Conservation (phyloP, 768 basidiomycete species). For the Auricularia heimuer region DNA sequence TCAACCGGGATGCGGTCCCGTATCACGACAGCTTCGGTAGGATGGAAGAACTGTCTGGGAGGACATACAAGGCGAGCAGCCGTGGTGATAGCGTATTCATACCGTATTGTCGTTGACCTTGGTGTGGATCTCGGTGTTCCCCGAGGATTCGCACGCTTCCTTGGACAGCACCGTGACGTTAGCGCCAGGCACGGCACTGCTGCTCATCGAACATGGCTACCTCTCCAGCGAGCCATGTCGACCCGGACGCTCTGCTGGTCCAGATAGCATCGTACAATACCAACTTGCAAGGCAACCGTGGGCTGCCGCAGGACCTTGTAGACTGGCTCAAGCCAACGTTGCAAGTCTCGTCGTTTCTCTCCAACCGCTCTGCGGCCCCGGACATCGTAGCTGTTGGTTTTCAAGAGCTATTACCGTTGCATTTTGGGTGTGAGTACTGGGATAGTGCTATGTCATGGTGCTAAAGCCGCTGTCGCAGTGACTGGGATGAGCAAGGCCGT, state of each 20-base stretch:
- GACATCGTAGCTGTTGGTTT: constrained; percentile 88
- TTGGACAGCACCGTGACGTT: too few relatives aligned
- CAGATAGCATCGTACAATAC: constrained; percentile 89
- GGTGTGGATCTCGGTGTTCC: too few relatives aligned
- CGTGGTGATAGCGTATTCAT: too few relatives aligned
- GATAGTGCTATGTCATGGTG: background rate
- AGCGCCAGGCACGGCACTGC: too few relatives aligned
- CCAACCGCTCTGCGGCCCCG: constrained; percentile 49
- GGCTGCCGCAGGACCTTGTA: constrained; percentile 75
- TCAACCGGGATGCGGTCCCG: too few relatives aligned
- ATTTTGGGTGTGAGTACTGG: constrained; percentile 64
- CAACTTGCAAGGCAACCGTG: constrained; percentile 67
- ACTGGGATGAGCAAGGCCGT: constrained; percentile 66
- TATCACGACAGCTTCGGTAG: too few relatives aligned
- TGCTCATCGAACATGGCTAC: too few relatives aligned
- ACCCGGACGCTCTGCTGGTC: constrained; percentile 31
- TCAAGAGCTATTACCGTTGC: constrained; percentile 85
- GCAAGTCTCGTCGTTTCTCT: constrained; percentile 63
- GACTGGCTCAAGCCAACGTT: constrained; percentile 86
- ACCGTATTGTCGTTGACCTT: too few relatives aligned
- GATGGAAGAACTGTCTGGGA: too few relatives aligned
- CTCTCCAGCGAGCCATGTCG: too few relatives aligned
- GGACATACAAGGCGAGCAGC: too few relatives aligned
- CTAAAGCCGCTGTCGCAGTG: constrained; percentile 33
- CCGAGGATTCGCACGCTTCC: too few relatives aligned